phyloP scores from a whole-genome alignment of 2,329 filamentous ascomycete genomes.

The Hypoxylon sp. region DNA sequence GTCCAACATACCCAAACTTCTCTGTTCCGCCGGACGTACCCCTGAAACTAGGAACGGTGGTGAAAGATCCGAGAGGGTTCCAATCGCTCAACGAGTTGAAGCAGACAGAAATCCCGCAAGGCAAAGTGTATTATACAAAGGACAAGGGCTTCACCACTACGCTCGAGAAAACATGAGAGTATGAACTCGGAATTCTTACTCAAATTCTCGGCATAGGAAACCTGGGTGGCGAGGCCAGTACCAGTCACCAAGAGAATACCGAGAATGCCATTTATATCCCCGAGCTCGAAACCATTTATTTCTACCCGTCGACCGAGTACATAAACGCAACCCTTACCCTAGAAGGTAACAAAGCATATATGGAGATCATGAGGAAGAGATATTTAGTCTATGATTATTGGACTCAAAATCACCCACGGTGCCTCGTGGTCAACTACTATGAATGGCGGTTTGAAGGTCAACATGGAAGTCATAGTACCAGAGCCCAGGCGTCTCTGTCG shows the following conservation, averaged over 20 bases:
- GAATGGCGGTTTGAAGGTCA: neutral
- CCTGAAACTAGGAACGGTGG: slow-evolving; percentile 3
- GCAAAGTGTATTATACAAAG: neutral
- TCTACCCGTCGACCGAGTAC: neutral
- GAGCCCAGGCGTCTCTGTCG: neutral
- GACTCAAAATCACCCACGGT: neutral
- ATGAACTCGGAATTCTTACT: neutral
- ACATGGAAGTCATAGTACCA: neutral
- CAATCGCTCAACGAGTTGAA: neutral
- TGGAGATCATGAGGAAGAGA: neutral
- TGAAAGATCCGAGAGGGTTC: neutral
- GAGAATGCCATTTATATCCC: neutral
- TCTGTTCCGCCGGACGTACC: slow-evolving; percentile 2
- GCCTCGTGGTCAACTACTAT: neutral
- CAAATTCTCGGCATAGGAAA: slow-evolving; percentile 1
- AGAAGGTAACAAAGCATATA: neutral
- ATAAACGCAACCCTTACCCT: neutral
- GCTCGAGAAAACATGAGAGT: neutral
- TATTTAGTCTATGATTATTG: neutral
- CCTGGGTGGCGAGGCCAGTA: neutral
- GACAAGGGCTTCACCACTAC: slow-evolving; percentile 1
- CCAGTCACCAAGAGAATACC: neutral
- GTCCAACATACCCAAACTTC: slow-evolving; percentile 9
- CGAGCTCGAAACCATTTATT: neutral
- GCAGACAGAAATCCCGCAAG: neutral